Evolutionary conservation across 208 protist species (phyloP).

Genomic region (Trypanosoma caninum): DNA sequence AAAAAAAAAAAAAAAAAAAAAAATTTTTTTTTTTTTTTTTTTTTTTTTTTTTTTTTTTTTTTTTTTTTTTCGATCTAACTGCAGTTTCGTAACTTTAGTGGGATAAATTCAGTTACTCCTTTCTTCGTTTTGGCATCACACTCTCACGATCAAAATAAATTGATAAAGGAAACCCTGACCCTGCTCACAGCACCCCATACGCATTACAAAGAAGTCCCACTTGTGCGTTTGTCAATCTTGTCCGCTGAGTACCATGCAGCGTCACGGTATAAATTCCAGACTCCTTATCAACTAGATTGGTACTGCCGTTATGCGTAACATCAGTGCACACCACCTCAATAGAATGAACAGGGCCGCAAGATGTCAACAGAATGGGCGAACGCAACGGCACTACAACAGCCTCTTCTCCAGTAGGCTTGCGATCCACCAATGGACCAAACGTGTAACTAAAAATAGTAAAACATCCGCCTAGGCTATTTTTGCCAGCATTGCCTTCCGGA

Average conservation of each 20-base stretch:
- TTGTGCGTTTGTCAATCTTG: constrained; percentile 3
- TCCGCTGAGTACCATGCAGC: constrained; percentile 3
- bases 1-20: neutral
- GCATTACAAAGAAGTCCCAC: neutral
- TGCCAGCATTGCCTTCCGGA: too few relatives aligned
- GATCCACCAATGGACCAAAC: neutral
- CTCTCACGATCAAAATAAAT: too few relatives aligned
- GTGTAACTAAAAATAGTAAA: neutral
- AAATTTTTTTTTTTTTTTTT: neutral
- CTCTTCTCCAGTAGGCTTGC: neutral
- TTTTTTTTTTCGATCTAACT: neutral
- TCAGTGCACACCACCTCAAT: constrained; percentile 4
- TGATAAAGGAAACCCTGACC: too few relatives aligned
- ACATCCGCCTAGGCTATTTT: neutral
- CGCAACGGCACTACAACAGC: neutral
- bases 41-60: neutral
- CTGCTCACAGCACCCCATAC: too few relatives aligned
- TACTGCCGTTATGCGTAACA: neutral
- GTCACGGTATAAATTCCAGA: neutral
- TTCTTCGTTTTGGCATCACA: too few relatives aligned
- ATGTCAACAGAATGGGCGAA: constrained; percentile 11
- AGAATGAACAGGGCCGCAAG: neutral
- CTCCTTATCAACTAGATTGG: neutral
- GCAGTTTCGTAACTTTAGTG: too few relatives aligned
- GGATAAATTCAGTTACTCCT: too few relatives aligned